Conservation (phyloP, 306 rosid genomes). For the Cucurbita moschata region DNA sequence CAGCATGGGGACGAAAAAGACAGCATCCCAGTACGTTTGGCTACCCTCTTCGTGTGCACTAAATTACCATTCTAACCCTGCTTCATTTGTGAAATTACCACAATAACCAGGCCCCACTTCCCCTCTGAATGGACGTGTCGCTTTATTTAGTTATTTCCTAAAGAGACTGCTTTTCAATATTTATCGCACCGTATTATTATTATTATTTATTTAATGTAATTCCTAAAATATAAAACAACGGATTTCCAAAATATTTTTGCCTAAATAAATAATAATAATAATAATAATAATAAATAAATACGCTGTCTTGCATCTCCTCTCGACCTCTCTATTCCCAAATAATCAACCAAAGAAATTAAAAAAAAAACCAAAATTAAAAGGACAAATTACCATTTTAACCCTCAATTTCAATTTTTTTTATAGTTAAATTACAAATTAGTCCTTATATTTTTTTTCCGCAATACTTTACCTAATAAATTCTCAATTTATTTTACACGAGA, state of each 20-base stretch:
- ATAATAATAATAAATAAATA: neutral
- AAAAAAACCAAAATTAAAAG: too few species aligned
- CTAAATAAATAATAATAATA: neutral
- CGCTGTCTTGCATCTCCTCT: neutral
- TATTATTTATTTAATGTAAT: neutral
- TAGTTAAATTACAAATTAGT: too few species aligned
- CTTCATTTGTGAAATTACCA: neutral
- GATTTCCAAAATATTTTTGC: neutral
- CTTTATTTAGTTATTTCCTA: neutral
- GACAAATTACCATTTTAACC: too few species aligned
- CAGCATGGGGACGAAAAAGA: slow-evolving; percentile 38
- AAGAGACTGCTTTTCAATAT: neutral
- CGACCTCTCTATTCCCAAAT: neutral
- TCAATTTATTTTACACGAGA: too few species aligned
- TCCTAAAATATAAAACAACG: neutral
- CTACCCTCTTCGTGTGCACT: neutral
- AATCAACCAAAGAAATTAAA: neutral
- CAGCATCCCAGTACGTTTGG: slow-evolving; percentile 17
- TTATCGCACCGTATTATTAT: neutral
- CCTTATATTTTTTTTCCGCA: too few species aligned
- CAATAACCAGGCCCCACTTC: neutral
- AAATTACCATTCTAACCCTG: neutral
- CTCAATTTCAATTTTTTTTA: too few species aligned
- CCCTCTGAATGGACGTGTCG: neutral
- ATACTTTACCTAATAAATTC: too few species aligned